Evolutionary conservation across 495 filamentous ascomycete species (phyloP).

Genomic region (Tuber microsphaerosporum): DNA sequence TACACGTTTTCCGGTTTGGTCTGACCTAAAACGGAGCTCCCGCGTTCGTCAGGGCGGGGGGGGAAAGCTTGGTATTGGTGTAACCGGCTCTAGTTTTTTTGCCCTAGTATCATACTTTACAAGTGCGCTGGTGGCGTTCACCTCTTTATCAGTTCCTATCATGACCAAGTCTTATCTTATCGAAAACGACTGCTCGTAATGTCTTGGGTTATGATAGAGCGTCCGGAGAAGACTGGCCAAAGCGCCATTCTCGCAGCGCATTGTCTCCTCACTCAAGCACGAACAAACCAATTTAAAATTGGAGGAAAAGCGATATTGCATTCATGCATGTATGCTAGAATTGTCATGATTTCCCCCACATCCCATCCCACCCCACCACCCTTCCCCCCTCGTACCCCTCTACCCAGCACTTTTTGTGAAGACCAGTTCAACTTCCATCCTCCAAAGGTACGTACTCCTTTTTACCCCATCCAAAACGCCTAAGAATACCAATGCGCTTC

Average conservation of each 20-base stretch:
- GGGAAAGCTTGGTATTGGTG: background rate
- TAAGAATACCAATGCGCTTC: background rate
- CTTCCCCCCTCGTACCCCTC: background rate
- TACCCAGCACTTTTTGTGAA: background rate
- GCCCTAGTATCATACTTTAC: background rate
- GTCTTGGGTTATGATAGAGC: background rate
- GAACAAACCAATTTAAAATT: background rate
- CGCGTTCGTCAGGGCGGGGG: background rate
- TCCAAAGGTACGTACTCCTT: background rate
- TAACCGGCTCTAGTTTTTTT: background rate
- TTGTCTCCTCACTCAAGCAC: background rate
- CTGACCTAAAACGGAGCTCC: background rate
- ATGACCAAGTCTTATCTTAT: background rate
- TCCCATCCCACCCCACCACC: background rate
- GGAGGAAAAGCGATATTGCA: background rate
- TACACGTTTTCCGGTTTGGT: background rate
- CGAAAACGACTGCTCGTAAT: background rate
- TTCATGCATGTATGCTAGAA: background rate
- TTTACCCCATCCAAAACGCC: conserved; percentile 2
- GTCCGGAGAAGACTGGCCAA: background rate
- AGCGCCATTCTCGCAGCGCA: background rate
- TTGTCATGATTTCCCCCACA: background rate
- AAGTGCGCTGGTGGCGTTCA: background rate
- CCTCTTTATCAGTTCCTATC: background rate
- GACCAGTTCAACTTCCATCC: background rate